These are phyloP conservation scores for Lumnitzera racemosa DNA, from an alignment of 345 rosid genomes.

Conservation along the genomic window DNA sequence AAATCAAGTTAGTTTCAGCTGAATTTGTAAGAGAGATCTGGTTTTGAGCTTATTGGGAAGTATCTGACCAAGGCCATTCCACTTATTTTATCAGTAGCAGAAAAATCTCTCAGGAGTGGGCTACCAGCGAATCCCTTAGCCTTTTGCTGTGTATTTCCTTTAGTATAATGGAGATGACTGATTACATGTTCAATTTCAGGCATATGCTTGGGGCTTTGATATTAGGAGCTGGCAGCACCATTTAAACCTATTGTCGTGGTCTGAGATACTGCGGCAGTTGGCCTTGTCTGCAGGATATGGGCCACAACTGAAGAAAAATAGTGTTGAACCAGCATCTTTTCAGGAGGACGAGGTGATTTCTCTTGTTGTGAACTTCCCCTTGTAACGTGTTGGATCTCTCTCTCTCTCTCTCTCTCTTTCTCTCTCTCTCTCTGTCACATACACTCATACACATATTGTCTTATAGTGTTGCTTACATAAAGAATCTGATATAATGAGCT, in stretches of 20 bases:
- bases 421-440: too few species aligned
- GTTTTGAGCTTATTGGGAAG: too few species aligned
- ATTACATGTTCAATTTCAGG: slow-evolving; percentile 28
- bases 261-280: slow-evolving; percentile 81
- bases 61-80: too few species aligned
- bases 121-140: too few species aligned
- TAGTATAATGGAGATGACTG: not conserved
- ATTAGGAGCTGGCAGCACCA: slow-evolving; percentile 67
- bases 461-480: too few species aligned
- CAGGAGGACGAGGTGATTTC: slow-evolving; percentile 60
- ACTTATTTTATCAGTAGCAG: too few species aligned
- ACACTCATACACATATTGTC: too few species aligned
- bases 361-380: not conserved
- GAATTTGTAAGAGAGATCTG: too few species aligned
- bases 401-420: not conserved
- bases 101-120: too few species aligned
- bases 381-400: not conserved
- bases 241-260: slow-evolving; percentile 81
- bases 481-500: too few species aligned
- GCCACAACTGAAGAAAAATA: slow-evolving; percentile 56
- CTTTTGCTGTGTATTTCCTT: slow-evolving; percentile 3
- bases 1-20: too few species aligned
- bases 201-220: slow-evolving; percentile 92
- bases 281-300: slow-evolving; percentile 83
- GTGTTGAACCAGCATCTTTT: slow-evolving; percentile 31